Conservation (phyloP, 2,329 filamentous ascomycete genomes). For the Thelonectria blattea region DNA sequence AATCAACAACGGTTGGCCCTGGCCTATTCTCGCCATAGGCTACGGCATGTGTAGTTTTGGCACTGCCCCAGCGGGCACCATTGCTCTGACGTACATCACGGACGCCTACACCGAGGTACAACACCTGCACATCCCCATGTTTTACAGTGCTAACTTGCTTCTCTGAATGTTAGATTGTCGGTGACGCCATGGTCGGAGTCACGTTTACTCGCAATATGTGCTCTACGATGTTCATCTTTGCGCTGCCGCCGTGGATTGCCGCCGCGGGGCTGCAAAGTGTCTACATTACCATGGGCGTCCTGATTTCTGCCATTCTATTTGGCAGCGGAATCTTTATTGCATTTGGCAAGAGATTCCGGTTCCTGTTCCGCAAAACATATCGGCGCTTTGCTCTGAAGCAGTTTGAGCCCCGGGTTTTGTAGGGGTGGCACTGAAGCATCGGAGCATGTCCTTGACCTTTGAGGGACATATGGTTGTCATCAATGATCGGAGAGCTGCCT, state of each 20-base stretch:
- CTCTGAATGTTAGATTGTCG: conserved; percentile 2
- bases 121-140: neutral
- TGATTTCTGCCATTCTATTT: conserved; percentile 5
- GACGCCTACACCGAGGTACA: neutral
- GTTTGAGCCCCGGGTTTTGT: neutral
- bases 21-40: conserved; percentile 6
- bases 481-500: too few relatives aligned
- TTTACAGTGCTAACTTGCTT: neutral
- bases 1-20: conserved; percentile 3
- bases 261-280: conserved; percentile 1
- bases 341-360: conserved; percentile 5
- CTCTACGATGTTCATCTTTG: conserved; percentile 10
- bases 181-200: conserved; percentile 11
- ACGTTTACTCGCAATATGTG: conserved; percentile 9
- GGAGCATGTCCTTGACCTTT: too few relatives aligned
- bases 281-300: conserved; percentile 8
- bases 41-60: conserved; percentile 12
- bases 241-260: conserved; percentile 8
- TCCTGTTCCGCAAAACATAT: neutral
- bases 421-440: too few relatives aligned
- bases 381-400: neutral
- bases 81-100: conserved; percentile 9
- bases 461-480: too few relatives aligned
- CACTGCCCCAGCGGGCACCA: neutral
- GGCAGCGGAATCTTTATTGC: conserved; percentile 1